Conservation (phyloP, 1,284 basidiomycete genomes). For the Boletus albobrunnescens region DNA sequence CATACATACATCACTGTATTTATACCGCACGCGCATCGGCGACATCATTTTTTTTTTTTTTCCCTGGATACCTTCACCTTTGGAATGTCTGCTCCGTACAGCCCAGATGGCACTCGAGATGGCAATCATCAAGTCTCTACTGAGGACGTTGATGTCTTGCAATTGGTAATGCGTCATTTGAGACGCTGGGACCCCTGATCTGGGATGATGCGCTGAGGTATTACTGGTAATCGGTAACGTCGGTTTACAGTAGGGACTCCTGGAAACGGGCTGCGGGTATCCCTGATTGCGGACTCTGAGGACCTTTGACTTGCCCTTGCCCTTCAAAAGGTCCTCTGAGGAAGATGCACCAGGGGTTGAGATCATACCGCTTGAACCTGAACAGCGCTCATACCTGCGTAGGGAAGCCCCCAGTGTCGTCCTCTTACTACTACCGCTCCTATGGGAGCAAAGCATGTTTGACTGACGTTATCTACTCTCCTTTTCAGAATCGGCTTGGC, state of each 20-base stretch:
- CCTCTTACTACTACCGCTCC: constrained; percentile 44
- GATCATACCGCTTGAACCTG: constrained; percentile 94
- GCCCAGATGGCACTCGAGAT: constrained; percentile 6
- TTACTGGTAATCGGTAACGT: constrained; percentile 65
- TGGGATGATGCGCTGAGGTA: constrained; percentile 25
- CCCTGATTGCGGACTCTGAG: constrained; percentile 40
- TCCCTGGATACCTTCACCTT: not conserved
- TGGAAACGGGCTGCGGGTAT: constrained; percentile 85
- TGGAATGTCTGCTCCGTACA: constrained; percentile 21
- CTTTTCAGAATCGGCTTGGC: constrained; percentile 64
- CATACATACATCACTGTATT: constrained; percentile 29
- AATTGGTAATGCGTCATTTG: constrained; percentile 52
- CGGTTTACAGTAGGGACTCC: constrained; percentile 54
- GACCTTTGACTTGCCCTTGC: constrained; percentile 15
- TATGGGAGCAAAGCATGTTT: constrained; percentile 36
- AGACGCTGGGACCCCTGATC: constrained; percentile 31
- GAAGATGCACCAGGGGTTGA: constrained; percentile 59
- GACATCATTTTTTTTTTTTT: not conserved
- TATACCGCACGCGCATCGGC: constrained; percentile 24
- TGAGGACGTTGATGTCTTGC: constrained; percentile 51
- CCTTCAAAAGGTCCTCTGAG: constrained; percentile 19
- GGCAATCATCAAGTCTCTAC: constrained; percentile 10
- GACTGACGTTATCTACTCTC: constrained; percentile 45
- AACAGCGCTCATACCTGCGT: constrained; percentile 93
- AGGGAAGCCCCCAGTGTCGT: constrained; percentile 78